Percentiles rank a stretch among this genome's conserved stretches.
Evolutionary conservation across 2,329 filamentous ascomycete genomes (phyloP).

Genomic region (Ophiostoma populinum): DNA sequence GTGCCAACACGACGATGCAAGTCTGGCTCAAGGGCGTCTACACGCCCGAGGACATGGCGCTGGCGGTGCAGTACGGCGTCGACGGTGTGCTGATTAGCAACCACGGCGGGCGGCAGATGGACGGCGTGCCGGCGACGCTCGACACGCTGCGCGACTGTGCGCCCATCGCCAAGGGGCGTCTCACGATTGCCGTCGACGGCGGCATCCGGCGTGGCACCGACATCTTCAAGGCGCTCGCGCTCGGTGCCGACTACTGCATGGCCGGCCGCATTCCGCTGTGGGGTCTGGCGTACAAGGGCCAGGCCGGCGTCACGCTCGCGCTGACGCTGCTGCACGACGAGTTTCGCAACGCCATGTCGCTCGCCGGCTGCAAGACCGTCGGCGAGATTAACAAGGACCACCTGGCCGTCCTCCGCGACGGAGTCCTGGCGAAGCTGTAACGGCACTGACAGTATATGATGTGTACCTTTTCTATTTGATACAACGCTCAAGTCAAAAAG

Average conservation of each 20-base stretch:
- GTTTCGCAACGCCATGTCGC: slow-evolving; percentile 4
- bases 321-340: slow-evolving; percentile 6
- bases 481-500: too few relatives aligned
- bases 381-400: slow-evolving; percentile 1
- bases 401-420: background rate
- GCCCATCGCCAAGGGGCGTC: slow-evolving; percentile 26
- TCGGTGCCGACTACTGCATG: slow-evolving; percentile 31
- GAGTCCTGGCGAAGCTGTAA: background rate
- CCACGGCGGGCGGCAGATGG: slow-evolving; percentile 30
- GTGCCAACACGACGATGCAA: slow-evolving; percentile 2
- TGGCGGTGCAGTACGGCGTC: slow-evolving; percentile 5
- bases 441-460: too few relatives aligned
- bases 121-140: slow-evolving; percentile 26
- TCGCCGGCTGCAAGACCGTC: slow-evolving; percentile 2
- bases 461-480: too few relatives aligned
- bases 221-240: slow-evolving; percentile 34
- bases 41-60: slow-evolving; percentile 14
- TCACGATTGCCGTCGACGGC: slow-evolving; percentile 28
- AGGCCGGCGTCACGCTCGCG: slow-evolving; percentile 5
- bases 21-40: slow-evolving; percentile 20
- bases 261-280: slow-evolving; percentile 29
- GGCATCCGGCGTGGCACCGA: slow-evolving; percentile 31
- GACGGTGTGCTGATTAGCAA: slow-evolving; percentile 25
- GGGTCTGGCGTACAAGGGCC: slow-evolving; percentile 20
- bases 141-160: slow-evolving; percentile 26